Percentiles rank a stretch among this genome's conserved stretches.
phyloP scores from a whole-genome alignment of 257 asterid species.

The Jacaranda copaia region DNA sequence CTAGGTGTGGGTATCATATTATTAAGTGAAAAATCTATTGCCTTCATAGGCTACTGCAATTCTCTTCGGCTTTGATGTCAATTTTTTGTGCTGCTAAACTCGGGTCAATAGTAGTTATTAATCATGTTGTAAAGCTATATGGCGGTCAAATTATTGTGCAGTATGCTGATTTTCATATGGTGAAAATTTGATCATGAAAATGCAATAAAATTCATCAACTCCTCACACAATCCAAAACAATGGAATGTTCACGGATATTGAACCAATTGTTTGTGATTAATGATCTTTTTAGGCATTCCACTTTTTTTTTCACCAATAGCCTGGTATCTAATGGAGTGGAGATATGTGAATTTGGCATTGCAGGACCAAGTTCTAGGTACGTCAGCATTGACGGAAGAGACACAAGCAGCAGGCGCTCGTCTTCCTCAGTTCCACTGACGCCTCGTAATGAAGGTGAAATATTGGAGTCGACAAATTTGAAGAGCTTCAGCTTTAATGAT shows the following conservation, averaged over 20 bases:
- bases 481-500: constrained; percentile 66
- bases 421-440: constrained; percentile 55
- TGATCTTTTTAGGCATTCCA: not conserved
- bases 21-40: too few relatives aligned
- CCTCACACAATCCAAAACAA: too few relatives aligned
- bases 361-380: constrained; percentile 52
- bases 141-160: not conserved
- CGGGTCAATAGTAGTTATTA: not conserved
- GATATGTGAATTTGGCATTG: constrained; percentile 5
- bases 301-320: too few relatives aligned
- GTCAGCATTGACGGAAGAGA: constrained; percentile 49
- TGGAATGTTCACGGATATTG: not conserved
- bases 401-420: constrained; percentile 51
- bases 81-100: not conserved
- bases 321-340: constrained; percentile 8
- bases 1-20: too few relatives aligned
- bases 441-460: constrained; percentile 68
- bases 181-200: not conserved
- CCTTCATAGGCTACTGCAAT: too few relatives aligned
- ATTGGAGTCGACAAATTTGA: constrained; percentile 59
- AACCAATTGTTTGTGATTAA: not conserved
- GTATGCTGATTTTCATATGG: not conserved
- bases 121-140: not conserved
- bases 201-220: not conserved
- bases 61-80: too few relatives aligned